phyloP scores from a whole-genome alignment of 2,329 filamentous ascomycete species.

The Fusarium acutatum region DNA sequence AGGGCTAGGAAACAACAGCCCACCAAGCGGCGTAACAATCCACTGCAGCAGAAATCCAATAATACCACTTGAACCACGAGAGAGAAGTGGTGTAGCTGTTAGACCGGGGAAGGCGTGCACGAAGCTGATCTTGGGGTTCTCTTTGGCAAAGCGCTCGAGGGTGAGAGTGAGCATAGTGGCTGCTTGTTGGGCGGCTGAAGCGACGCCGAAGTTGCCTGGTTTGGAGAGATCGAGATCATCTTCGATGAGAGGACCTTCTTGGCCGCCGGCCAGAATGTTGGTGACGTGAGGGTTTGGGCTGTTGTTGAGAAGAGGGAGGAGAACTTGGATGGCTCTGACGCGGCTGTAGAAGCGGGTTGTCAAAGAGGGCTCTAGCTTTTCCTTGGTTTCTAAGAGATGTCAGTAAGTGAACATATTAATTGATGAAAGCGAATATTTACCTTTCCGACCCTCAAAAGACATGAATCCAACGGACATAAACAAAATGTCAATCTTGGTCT shows the following conservation, averaged over 20 bases:
- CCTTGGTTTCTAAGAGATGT: constrained; percentile 61
- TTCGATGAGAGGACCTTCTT: constrained; percentile 56
- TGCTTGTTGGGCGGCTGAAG: constrained; percentile 53
- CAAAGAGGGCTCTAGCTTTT: constrained; percentile 63
- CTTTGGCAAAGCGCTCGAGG: constrained; percentile 56
- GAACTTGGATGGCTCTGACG: constrained; percentile 62
- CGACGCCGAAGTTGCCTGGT: constrained; percentile 46
- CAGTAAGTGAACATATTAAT: too few relatives aligned
- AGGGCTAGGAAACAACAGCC: constrained; percentile 12
- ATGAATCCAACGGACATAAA: constrained; percentile 52
- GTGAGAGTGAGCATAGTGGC: constrained; percentile 59
- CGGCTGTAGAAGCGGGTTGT: constrained; percentile 66
- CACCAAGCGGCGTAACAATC: constrained; percentile 22
- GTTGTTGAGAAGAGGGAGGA: constrained; percentile 61
- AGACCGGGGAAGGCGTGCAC: constrained; percentile 48
- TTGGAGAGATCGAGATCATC: constrained; percentile 56
- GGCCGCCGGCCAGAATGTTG: constrained; percentile 58
- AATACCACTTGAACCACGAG: constrained; percentile 34
- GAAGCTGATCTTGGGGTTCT: constrained; percentile 51
- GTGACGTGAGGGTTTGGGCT: constrained; percentile 56
- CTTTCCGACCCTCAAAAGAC: constrained; percentile 34
- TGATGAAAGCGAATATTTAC: too few relatives aligned
- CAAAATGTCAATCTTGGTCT: constrained; percentile 55
- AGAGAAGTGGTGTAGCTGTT: constrained; percentile 33
- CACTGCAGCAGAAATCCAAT: constrained; percentile 15